Base-by-base conservation (phyloP, 148 eudicot species). In the Chenopodium quinoa region DNA sequence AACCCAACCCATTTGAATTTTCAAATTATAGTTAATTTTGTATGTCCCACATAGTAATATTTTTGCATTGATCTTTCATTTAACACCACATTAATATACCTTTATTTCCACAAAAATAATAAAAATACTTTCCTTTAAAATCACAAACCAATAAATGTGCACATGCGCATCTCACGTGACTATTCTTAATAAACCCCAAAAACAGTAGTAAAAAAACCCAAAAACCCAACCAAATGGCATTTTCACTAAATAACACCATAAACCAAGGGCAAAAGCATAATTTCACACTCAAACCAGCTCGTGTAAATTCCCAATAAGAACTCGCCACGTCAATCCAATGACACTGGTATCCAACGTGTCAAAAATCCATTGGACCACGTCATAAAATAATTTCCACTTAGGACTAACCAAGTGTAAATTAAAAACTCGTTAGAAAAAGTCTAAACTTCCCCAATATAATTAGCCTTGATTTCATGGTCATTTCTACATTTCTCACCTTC, bases 281-380 rank as follows among this genome's bases (percentile, higher is more conserved):
- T 2, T 56, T 1, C 12, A 48, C 2, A 47, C 17, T 1, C 27
- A 65, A 8, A 29, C 22, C 60, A 31, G 81, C 14, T 56, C 81
- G 86, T 85, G 75, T 20, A 75, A 78, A 12, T 19, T 7, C 58
- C 91, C 91, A 90, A 86, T 90, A 34, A 77, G 3, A 62, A 16
- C 7, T 31, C 13, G 69, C 83, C 91, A 89, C 91, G 84, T 90
- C 82, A 76, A 16, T 25, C 1, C 58, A 25, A 14, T 90, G 93
- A 90, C 92, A 85, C 56, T 4, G 11, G 12, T 9, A 67, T 70
- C 74, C 80, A 13, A 89, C 84, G 65, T 87, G 91, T 48, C 75
- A 29, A 0, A 0, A 2, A 63, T 1, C 20, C 0, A 88, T 82
- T 86, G 10, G 89, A 81, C 87, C 89, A 85, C 84, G 62, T 83